These are phyloP conservation scores for Suillus fuscotomentosus DNA, from an alignment of 768 basidiomycete species.

Conservation along the genomic window DNA sequence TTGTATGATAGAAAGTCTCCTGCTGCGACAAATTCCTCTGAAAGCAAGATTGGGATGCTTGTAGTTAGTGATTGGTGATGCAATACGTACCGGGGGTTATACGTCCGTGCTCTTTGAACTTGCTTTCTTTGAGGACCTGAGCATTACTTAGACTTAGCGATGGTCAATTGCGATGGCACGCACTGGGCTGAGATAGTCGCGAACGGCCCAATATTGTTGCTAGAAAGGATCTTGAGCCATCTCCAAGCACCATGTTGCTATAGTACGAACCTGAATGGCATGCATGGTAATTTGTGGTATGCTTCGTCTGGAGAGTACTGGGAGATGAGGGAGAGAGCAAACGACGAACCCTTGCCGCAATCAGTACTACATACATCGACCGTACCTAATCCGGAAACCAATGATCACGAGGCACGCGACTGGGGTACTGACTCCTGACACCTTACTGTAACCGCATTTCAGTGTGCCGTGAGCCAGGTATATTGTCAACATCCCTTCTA, in stretches of 20 bases:
- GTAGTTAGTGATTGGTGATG: neutral
- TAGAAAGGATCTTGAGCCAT: conserved; percentile 27
- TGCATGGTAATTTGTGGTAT: conserved; percentile 35
- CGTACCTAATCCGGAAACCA: conserved; percentile 30
- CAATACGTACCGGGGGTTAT: conserved; percentile 80
- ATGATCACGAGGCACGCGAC: neutral
- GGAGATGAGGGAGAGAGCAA: conserved; percentile 18
- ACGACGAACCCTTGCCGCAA: conserved; percentile 23
- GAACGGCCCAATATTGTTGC: conserved; percentile 92
- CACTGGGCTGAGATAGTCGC: conserved; percentile 92
- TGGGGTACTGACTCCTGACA: neutral
- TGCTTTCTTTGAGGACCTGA: conserved; percentile 95
- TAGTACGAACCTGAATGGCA: conserved; percentile 41
- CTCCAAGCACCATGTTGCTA: neutral
- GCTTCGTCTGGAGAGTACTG: conserved; percentile 7
- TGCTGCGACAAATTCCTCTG: conserved; percentile 97
- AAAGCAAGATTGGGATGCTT: conserved; percentile 6
- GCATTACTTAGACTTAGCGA: conserved; percentile 22
- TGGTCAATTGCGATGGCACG: conserved; percentile 30
- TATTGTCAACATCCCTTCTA: neutral
- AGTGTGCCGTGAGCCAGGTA: neutral
- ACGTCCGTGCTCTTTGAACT: conserved; percentile 98
- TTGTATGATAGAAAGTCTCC: conserved; percentile 98
- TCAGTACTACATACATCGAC: conserved; percentile 24
- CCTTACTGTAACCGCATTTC: neutral